A percentile compares a stretch with the other conserved stretches of the same genome.
Evolutionary conservation across 257 asterid species (phyloP).

Genomic region (Euphrasia confusa): DNA sequence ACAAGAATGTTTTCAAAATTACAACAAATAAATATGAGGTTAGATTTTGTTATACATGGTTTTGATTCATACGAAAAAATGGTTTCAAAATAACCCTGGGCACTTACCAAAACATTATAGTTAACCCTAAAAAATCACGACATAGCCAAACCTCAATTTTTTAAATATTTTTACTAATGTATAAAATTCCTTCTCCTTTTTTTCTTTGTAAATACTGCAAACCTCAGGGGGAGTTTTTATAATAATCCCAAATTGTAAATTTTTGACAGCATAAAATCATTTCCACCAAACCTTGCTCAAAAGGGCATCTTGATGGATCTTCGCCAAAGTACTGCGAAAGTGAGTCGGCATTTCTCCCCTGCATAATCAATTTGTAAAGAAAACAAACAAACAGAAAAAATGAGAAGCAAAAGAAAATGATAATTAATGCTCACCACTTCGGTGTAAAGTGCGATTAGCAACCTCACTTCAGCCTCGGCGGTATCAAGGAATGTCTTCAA

Average conservation of each 20-base stretch:
- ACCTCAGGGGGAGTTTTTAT: too few relatives aligned
- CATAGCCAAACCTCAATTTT: too few relatives aligned
- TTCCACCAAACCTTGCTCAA: constrained; percentile 74
- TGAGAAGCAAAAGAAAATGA: constrained; percentile 12
- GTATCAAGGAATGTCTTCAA: constrained; percentile 77
- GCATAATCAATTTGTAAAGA: constrained; percentile 27
- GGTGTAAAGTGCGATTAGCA: constrained; percentile 73
- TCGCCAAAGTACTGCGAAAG: constrained; percentile 90
- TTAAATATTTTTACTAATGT: too few relatives aligned
- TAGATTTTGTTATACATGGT: too few relatives aligned
- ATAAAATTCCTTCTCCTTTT: too few relatives aligned
- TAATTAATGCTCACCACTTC: constrained; percentile 70
- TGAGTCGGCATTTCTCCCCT: constrained; percentile 99
- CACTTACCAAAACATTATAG: too few relatives aligned
- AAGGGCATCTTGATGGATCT: constrained; percentile 98
- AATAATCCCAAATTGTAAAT: not conserved
- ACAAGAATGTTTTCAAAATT: too few relatives aligned
- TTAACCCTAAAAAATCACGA: too few relatives aligned
- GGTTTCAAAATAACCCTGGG: too few relatives aligned
- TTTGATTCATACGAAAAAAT: too few relatives aligned
- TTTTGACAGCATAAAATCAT: not conserved
- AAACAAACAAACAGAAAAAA: not conserved
- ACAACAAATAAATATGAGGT: too few relatives aligned
- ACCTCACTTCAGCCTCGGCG: constrained; percentile 96
- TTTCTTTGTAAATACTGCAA: too few relatives aligned